A percentile compares a stretch with the other conserved stretches of the same genome.
Conservation (phyloP, 2,329 filamentous ascomycete species). For the Exophiala spinifera region DNA sequence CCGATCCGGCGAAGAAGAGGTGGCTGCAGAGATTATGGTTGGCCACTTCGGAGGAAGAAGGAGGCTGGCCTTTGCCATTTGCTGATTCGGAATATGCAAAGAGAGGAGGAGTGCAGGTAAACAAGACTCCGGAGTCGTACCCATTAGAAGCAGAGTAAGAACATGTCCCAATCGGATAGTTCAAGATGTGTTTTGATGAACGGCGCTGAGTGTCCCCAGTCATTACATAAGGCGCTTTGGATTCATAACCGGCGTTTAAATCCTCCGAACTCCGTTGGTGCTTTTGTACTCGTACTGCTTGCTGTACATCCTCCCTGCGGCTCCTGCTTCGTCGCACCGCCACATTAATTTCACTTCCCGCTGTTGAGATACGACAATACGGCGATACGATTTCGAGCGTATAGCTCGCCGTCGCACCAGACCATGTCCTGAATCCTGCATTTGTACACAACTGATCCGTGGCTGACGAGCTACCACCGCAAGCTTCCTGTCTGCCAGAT, state of each 20-base stretch:
- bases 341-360: neutral
- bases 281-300: no score
- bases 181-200: neutral
- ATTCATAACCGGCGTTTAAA: no score
- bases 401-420: neutral
- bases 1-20: conserved; percentile 49
- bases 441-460: neutral
- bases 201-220: no score
- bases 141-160: neutral
- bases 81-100: conserved; percentile 79
- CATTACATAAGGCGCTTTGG: no score
- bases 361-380: neutral
- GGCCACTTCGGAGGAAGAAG: conserved; percentile 74
- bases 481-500: neutral
- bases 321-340: neutral
- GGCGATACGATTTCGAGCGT: neutral
- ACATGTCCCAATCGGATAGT: neutral
- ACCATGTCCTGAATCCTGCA: neutral
- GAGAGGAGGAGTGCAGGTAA: conserved; percentile 81
- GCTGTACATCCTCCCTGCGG: no score
- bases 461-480: neutral
- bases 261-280: no score
- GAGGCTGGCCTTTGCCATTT: conserved; percentile 80
- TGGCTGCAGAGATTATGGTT: conserved; percentile 83
- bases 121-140: conserved; percentile 58